Evolutionary conservation across 345 rosid species (phyloP), one percentile per base, ranked within the genome.

Genomic region (Toxicodendron radicans): DNA sequence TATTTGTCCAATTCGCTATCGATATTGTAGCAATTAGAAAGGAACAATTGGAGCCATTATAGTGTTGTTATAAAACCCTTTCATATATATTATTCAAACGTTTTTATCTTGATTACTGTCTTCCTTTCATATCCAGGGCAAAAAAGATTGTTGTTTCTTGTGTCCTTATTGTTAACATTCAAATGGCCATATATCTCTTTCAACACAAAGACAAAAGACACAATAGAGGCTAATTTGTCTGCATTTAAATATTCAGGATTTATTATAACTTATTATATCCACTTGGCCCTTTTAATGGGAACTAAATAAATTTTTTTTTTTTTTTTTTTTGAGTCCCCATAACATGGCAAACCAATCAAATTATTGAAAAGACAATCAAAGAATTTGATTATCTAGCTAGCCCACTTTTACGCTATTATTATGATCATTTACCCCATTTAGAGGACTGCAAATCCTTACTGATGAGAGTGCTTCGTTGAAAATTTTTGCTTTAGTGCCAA

Each of bases 401-500:
- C 76, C 80, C 23, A 73, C 84, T 73, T 20, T 46, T 38, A 82
- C 81, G 3, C 78, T 68, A 63, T 49, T 74, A 59, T 72, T 41
- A 33, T 76, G 80, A 43, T 86, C 85, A 73, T 67, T 85, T 76
- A 33, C 84, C 27, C 87, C 81, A 23, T 75, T 83, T 51, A 51
- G 53, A 2, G 85, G 83, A 63, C 57, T 79, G 30, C 81, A 69
- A n/a, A 79, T 61, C 68, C 80, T 74, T 65, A 90, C 79, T 0
- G 49, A 69, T 0, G 89, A 82, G 2, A 88, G 69, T 3, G 90
- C 90, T 54, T 81, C 64, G 60, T 87, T 79, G 80, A 90, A 90
- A 73, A 85, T 87, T 74, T 89, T 92, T 3, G 90, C 92, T 85
- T 90, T 92, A n/a, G 81, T 83, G 59, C 72, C 74, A 61, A 94